Evolutionary conservation across 2,329 filamentous ascomycete species (phyloP).

Genomic region (Fusarium udum): DNA sequence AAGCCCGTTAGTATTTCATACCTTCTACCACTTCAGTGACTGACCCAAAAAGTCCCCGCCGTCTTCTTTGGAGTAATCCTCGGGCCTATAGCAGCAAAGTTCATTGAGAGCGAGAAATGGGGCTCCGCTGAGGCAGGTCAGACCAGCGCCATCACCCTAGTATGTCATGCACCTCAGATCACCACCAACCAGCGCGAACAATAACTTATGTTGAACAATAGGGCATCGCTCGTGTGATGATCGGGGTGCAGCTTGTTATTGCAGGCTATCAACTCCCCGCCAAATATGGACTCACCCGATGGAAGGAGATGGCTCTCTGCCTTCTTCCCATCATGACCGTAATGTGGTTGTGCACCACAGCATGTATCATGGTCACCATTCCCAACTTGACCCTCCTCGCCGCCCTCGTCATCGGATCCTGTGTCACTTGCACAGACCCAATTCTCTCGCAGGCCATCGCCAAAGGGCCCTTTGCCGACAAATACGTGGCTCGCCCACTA

Average conservation of each 20-base stretch:
- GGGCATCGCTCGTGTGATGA: constrained; percentile 66
- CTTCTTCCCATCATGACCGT: constrained; percentile 69
- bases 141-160: constrained; percentile 53
- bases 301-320: constrained; percentile 64
- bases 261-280: constrained; percentile 69
- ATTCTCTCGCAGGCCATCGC: constrained; percentile 39
- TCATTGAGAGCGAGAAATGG: constrained; percentile 56
- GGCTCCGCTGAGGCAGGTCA: constrained; percentile 41
- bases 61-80: constrained; percentile 62
- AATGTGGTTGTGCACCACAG: constrained; percentile 68
- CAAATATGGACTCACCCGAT: constrained; percentile 59
- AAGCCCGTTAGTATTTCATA: constrained; percentile 55
- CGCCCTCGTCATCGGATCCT: constrained; percentile 66
- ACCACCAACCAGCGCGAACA: neutral
- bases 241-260: constrained; percentile 69
- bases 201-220: neutral
- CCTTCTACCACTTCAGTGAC: neutral
- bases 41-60: constrained; percentile 57
- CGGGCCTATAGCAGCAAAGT: constrained; percentile 63
- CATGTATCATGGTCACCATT: constrained; percentile 63
- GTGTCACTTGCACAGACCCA: constrained; percentile 65
- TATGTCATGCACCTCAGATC: constrained; percentile 7
- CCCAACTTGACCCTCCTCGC: constrained; percentile 65
- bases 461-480: constrained; percentile 59
- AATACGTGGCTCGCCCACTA: constrained; percentile 65